Base-by-base conservation (phyloP, 768 basidiomycete genomes). In the Boletus subparvulus region DNA sequence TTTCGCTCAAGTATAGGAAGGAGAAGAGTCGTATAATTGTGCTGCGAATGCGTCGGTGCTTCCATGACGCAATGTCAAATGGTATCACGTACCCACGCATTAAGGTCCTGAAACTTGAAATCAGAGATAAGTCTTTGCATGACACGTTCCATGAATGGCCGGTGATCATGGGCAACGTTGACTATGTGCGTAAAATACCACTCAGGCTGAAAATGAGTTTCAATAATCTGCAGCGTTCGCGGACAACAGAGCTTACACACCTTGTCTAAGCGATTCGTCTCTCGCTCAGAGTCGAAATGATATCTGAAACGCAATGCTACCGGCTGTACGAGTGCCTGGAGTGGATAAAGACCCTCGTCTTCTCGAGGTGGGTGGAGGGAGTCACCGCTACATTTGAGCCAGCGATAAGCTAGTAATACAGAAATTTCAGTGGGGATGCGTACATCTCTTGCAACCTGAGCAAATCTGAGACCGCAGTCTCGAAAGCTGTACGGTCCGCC, bases 151-250 rank as follows among this genome's bases (percentile, higher is more conserved):
- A 97, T 85, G 71, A 98, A 95, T 3, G 78, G 71, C 26, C 83
- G 80, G 58, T 98, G 94, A 54, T 96, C 91, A 62, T 94, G 92
- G 13, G 84, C 81, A 55, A 89, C 83, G 67, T 98, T 95, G 47
- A 92, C 79, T 24, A 98, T 77, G 69, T 98, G 92, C 3, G 93
- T 88, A 68, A 98, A 91, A 65, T 92, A 98, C 92, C 95, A 98
- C 71, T 98, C 97, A 1, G 97, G 96, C 93, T 96, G 65, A 24
- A 47, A 52, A 60, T 28, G 40, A 24, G 16, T 24, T 16, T 49
- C n/a, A 54, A 21, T 46, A 8, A 35, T 50, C 32, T 35, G 52
- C 6, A 40, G 7, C 8, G 26, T 39, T 48, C 42, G 21, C 17
- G 14, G 16, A 50, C n/a, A 28, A 42, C 19, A 40, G 8, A 33